Conservation (phyloP, 345 rosid genomes). For the Salix koriyanagi region DNA sequence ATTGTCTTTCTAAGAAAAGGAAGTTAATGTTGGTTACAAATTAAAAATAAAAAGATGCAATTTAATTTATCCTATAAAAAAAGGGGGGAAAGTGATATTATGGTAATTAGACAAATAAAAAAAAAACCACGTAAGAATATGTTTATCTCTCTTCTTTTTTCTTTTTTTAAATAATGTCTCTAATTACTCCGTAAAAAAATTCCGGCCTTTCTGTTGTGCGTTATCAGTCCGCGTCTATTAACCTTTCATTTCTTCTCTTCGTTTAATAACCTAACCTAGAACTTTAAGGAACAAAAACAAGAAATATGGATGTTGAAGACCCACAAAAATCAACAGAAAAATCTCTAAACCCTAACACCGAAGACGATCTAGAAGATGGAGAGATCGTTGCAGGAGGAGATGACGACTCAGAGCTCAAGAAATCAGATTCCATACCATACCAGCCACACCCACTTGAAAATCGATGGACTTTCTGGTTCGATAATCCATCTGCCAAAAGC, state of each 20-base stretch:
- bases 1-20: no score
- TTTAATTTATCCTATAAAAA: no score
- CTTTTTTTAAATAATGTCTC: no score
- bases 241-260: background rate
- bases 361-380: constrained; percentile 54
- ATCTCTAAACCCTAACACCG: constrained; percentile 30
- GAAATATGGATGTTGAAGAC: constrained; percentile 25
- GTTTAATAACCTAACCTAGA: background rate
- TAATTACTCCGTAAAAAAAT: no score
- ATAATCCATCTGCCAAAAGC: constrained; percentile 51
- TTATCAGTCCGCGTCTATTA: no score
- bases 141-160: no score
- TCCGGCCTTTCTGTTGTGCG: no score
- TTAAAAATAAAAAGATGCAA: no score
- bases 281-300: background rate
- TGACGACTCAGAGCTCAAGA: constrained; percentile 23
- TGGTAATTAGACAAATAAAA: no score
- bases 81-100: no score
- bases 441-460: constrained; percentile 69
- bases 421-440: constrained; percentile 24
- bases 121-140: no score
- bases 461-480: constrained; percentile 93
- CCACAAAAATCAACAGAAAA: constrained; percentile 19
- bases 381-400: constrained; percentile 40
- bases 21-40: no score